Evolutionary conservation across 78 protist species (phyloP).

Genomic region (Emiliania huxleyi): DNA sequence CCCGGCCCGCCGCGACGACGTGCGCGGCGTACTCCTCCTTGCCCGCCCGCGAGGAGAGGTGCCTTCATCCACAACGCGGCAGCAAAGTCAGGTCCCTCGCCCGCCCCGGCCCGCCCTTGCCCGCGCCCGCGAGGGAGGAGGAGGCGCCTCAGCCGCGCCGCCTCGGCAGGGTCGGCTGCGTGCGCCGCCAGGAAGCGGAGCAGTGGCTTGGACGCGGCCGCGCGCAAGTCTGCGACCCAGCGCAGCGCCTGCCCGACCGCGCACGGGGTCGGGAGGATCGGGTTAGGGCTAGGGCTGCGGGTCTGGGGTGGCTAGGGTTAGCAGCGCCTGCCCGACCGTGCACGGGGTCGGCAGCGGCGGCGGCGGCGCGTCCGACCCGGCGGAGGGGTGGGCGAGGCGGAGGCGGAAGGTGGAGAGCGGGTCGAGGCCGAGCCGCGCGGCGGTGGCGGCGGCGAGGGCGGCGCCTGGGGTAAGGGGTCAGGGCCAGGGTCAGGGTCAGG

Average conservation of each 20-base stretch:
- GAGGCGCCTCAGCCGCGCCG: neutral
- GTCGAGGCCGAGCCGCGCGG: conserved; percentile 39
- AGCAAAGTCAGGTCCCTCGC: no score
- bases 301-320: no score
- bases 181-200: conserved; percentile 30
- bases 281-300: no score
- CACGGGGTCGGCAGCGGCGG: conserved; percentile 37
- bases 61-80: no score
- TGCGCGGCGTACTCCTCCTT: neutral
- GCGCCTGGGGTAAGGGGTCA: no score
- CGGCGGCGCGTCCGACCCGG: conserved; percentile 8
- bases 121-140: neutral
- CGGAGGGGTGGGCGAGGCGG: conserved; percentile 31
- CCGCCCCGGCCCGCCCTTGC: neutral
- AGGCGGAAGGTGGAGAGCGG: conserved; percentile 39
- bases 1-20: neutral
- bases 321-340: conserved; percentile 51
- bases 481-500: no score
- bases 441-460: conserved; percentile 51
- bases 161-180: neutral
- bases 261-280: conserved; percentile 25
- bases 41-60: conserved; percentile 25
- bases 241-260: conserved; percentile 50
- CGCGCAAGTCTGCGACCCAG: conserved; percentile 44
- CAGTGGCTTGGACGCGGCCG: neutral